Base-by-base conservation (phyloP, 768 basidiomycete species). In the Kwoniella sp. region DNA sequence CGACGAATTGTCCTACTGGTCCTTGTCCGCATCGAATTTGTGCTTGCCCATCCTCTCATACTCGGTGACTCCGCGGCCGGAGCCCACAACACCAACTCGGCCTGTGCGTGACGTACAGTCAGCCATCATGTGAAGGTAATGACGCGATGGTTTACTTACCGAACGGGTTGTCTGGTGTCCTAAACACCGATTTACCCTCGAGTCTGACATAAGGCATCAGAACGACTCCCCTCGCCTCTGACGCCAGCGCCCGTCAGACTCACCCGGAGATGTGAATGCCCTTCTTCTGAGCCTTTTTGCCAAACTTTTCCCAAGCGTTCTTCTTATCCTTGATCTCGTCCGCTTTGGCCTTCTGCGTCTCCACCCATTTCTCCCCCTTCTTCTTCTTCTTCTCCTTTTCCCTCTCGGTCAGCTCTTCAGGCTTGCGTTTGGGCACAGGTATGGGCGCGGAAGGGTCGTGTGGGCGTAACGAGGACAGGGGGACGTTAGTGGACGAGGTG, bases 341-440 rank as follows among this genome's bases (percentile, higher is more conserved):
- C 29, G 72, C 65, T 50, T 67, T 72, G 12, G 60, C 63, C 38
- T 72, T 63, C 47, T 71, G 70, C 15, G 50, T 61, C 52, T 70
- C 73, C 54, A 71, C 67, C 74, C 74, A 74, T 46, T 73, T 73
- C 43, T 76, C 74, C 26, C 70, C 73, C 65, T 76, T 76, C 57
- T 63, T 65, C 61, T 72, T 74, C 62, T 72, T 73, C 65, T 71
- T 70, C 48, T 73, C 74, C 59, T 74, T 74, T 39, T 73, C 74
- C 53, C 54, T 56, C 28, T 76, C 74, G 2, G 53, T 61, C 53
- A 71, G 51, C 20, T 66, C 65, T n/a, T 63, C 68, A 2, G 56
- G 43, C 7, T 62, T 65, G 9, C 74, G 55, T 53, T 74, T 74
- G 25, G 65, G 62, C 33, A 53, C 54, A 10, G 65, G 66, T 12